Conservation (phyloP, 2,329 filamentous ascomycete species). For the Pezicula rhizophila region DNA sequence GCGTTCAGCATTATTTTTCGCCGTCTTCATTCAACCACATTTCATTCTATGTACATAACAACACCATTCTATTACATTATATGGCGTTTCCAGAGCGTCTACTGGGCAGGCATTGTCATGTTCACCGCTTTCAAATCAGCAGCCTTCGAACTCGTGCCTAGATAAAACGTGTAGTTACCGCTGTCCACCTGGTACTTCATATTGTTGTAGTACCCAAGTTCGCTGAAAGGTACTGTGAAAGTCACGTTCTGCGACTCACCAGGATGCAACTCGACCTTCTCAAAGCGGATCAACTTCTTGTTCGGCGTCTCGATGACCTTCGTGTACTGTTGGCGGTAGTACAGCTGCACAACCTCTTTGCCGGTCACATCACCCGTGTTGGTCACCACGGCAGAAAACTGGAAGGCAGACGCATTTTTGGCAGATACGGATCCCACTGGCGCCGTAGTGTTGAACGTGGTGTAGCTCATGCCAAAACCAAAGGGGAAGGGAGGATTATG, state of each 20-base stretch:
- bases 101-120: no score
- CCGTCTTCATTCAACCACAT: no score
- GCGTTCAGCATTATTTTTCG: no score
- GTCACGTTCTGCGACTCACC: not conserved
- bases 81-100: no score
- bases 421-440: not conserved
- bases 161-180: not conserved
- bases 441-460: not conserved
- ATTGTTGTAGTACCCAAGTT: not conserved
- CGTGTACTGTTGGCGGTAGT: not conserved
- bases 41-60: no score
- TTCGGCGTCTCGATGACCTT: not conserved
- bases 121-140: not conserved
- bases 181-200: not conserved
- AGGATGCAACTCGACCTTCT: not conserved
- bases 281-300: constrained; percentile 1
- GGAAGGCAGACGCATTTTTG: not conserved
- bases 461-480: not conserved
- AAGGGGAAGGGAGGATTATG: no score
- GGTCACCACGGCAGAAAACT: not conserved
- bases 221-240: not conserved
- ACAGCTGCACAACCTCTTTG: not conserved
- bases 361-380: not conserved
- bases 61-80: no score
- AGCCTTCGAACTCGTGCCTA: not conserved